These are phyloP conservation scores for Smittium culicis DNA, from an alignment of 371 early-diverging fungal species.

Conservation along the genomic window DNA sequence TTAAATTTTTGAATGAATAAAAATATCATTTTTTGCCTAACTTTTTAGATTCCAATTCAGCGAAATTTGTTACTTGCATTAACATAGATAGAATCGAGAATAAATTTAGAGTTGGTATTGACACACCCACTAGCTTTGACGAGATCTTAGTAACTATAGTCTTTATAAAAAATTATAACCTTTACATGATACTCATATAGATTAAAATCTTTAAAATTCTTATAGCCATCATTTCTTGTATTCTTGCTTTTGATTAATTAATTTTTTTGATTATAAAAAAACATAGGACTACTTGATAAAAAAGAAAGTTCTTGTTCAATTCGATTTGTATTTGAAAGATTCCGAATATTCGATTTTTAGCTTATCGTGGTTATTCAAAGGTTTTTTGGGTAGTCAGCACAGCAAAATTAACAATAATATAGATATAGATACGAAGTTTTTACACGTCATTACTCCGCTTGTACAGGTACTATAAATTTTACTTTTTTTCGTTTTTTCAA, in stretches of 20 bases:
- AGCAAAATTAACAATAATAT: neutral
- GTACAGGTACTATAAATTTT: slow-evolving; percentile 2
- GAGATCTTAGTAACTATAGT: slow-evolving; percentile 5
- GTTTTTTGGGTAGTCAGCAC: neutral
- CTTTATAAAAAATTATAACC: too few relatives aligned
- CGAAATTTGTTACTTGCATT: slow-evolving; percentile 1
- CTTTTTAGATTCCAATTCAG: too few relatives aligned
- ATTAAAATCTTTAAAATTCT: too few relatives aligned
- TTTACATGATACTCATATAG: too few relatives aligned
- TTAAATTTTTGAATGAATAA: too few relatives aligned
- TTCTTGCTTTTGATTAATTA: too few relatives aligned
- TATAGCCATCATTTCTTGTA: too few relatives aligned
- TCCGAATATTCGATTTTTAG: neutral
- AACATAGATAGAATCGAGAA: neutral
- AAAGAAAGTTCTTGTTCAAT: neutral
- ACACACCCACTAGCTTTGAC: slow-evolving; percentile 5
- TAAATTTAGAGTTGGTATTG: neutral
- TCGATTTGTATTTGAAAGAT: neutral
- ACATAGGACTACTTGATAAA: neutral
- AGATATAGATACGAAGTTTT: neutral
- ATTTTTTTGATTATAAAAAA: too few relatives aligned
- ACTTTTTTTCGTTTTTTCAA: neutral
- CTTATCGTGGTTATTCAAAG: neutral
- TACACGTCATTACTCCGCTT: slow-evolving; percentile 1
- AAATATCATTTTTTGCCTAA: too few relatives aligned